These are phyloP conservation scores for Abelmoschus esculentus DNA, from an alignment of 345 rosid species.

Conservation along the genomic window DNA sequence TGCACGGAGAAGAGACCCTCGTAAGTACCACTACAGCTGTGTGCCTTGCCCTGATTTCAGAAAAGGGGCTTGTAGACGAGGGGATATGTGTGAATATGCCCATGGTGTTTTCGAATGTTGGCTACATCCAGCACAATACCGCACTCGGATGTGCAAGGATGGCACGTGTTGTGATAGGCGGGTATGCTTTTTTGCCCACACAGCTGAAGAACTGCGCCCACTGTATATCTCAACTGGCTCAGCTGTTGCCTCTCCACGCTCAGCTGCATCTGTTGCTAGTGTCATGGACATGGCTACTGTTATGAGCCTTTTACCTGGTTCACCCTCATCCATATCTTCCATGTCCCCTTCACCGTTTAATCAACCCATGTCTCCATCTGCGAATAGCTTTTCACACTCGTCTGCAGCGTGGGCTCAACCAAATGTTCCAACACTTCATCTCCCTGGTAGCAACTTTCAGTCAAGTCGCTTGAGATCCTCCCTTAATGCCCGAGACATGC, in stretches of 20 bases:
- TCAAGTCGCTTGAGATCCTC: conserved; percentile 86
- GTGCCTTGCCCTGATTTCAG: conserved; percentile 74
- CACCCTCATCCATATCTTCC: conserved; percentile 62
- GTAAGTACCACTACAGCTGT: conserved; percentile 61
- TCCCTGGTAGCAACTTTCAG: conserved; percentile 69
- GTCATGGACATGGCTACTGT: conserved; percentile 79
- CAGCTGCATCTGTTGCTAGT: conserved; percentile 44
- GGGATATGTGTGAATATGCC: conserved; percentile 56
- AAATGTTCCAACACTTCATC: conserved; percentile 71
- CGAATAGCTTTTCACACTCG: conserved; percentile 56
- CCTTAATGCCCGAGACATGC: conserved; percentile 66
- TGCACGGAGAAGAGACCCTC: conserved; percentile 69
- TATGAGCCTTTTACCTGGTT: conserved; percentile 64
- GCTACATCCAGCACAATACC: conserved; percentile 61
- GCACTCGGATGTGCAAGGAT: conserved; percentile 48
- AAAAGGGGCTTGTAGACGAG: conserved; percentile 57
- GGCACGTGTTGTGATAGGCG: conserved; percentile 36
- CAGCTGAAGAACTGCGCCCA: conserved; percentile 90
- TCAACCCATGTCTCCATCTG: conserved; percentile 80
- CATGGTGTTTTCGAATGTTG: conserved; percentile 71
- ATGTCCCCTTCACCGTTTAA: conserved; percentile 77
- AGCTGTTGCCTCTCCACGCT: conserved; percentile 83
- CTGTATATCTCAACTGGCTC: conserved; percentile 81
- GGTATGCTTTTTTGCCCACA: conserved; percentile 63
- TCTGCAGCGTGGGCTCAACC: conserved; percentile 80